phyloP scores from a whole-genome alignment of 306 rosid species.

The Glycine tomentella region DNA sequence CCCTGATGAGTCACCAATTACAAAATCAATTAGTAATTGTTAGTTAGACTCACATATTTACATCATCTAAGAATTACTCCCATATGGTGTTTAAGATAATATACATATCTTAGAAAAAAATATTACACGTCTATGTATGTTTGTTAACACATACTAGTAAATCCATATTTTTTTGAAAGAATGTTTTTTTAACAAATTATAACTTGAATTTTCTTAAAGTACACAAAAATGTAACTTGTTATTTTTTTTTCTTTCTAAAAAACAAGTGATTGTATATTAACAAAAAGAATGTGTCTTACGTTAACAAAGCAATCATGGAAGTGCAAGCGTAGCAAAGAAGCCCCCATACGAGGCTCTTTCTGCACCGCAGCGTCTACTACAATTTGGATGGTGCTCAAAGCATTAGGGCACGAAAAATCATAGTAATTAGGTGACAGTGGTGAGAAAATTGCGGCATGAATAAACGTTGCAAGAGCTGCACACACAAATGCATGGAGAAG shows the following conservation, averaged over 20 bases:
- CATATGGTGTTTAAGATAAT: neutral
- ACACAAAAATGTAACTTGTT: no score
- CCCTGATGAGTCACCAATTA: constrained; percentile 38
- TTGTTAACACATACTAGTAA: no score
- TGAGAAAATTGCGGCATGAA: neutral
- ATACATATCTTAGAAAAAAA: no score
- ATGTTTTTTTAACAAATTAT: no score
- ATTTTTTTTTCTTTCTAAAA: no score
- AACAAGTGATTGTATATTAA: no score
- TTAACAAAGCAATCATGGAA: neutral
- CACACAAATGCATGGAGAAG: neutral
- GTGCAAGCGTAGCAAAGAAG: neutral
- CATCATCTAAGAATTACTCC: neutral
- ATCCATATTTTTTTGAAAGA: no score
- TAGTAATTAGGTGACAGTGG: constrained; percentile 46
- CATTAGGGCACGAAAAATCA: constrained; percentile 44
- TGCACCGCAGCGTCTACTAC: constrained; percentile 41
- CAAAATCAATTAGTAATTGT: neutral
- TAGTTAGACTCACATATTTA: neutral
- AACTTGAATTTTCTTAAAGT: neutral
- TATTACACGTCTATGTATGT: no score
- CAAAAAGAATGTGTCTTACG: neutral
- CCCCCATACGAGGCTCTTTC: neutral
- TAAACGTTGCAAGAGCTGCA: constrained; percentile 31
- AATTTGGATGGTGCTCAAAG: constrained; percentile 39